Base-by-base conservation (phyloP, 768 basidiomycete genomes). In the Rhodotorula graminis region DNA sequence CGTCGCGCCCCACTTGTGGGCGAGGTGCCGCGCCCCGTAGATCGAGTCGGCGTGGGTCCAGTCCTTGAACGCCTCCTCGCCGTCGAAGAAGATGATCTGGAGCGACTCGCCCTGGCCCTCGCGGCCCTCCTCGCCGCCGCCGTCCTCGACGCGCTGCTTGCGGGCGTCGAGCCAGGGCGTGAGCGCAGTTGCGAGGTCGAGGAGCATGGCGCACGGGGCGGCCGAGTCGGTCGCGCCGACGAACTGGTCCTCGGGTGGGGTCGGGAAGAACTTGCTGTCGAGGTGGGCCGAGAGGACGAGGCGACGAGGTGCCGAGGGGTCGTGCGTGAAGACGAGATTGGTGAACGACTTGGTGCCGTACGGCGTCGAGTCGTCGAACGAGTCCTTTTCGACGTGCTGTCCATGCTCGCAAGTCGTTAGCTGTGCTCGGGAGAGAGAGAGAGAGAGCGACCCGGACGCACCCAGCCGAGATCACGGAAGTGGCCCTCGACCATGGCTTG, bases 171-270 rank as follows among this genome's bases (percentile, higher is more conserved):
- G 81, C 53, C 94, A 82, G 0, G 87, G 60, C 23, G 78, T 73
- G 1, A 82, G 15, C 74, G 76, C 31, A 79, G 87, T 71, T 90
- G 93, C 96, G 25, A 97, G 83, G 81, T 97, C 93, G 42, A 97
- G 86, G 83, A 99, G 86, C 82, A 98, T 88, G 9, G 93, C 92
- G 76, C 94, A 97, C 5, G 96, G 88, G 47, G 92, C 93, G 12
- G 94, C 96, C 1, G 93, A 96, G 80, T 99, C 96, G 18, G 93
- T 98, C 16, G 96, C 96, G 47, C 96, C 96, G 78, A 99, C 83
- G 80, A 99, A 99, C 91, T 97, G 82, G 31, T 56, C n/a, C 62
- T 63, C 61, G 56, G 69, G 75, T 18, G 46, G 61, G 9, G 55
- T 57, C 2, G 66, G 66, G 64, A 73, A 78, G 67, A 64, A 75